Evolutionary conservation across 192 early-diverging fungal genomes (phyloP), one percentile per base, ranked within the genome.

Genomic region (Coemansia pectinata): DNA sequence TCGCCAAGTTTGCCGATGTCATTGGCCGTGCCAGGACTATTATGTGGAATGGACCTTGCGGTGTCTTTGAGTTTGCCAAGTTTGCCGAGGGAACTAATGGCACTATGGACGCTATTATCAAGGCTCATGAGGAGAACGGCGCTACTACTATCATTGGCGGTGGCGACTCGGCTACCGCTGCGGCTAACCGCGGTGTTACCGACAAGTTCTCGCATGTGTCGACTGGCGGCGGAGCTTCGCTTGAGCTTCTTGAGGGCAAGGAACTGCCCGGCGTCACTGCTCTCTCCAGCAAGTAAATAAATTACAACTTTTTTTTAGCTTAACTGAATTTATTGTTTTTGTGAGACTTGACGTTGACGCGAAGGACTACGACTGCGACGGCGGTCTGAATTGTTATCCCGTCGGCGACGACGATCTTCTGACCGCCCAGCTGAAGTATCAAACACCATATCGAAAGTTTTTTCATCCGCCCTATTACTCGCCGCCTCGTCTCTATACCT

Each of bases 171-270:
- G 97, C 97, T 57, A 98, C 97, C 34, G 97, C 95, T 79, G 96
- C 91, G 55, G 92, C 94, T 63, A 91, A 99, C 76, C 95, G 92
- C 83, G 68, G 75, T 62, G 82, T 87, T 59, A 94, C 92, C 57
- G 89, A 87, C 71, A 93, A 93, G 83, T 91, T 99, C 81, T 90
- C 89, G 36, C 97, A 99, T 80, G 93, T 99, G 64, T 91, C 89
- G 48, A 99, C 97, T 62, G 97, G 97, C 72, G 97, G 97, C 53
- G 97, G 97, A 88, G 97, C 97, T 48, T 90, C 88, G 65, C 86
- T 99, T 57, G 97, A 99, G 86, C 88, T 99, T 19, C 86, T 99
- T 58, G 97, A 99, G 86, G 97, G 95, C 79, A 97, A 98, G 89
- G 89, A 88, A 63, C 83, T 93, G 41, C 91, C 91, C 21, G 91